Conservation (phyloP, 1,284 basidiomycete species). For the Ustilago crameri region DNA sequence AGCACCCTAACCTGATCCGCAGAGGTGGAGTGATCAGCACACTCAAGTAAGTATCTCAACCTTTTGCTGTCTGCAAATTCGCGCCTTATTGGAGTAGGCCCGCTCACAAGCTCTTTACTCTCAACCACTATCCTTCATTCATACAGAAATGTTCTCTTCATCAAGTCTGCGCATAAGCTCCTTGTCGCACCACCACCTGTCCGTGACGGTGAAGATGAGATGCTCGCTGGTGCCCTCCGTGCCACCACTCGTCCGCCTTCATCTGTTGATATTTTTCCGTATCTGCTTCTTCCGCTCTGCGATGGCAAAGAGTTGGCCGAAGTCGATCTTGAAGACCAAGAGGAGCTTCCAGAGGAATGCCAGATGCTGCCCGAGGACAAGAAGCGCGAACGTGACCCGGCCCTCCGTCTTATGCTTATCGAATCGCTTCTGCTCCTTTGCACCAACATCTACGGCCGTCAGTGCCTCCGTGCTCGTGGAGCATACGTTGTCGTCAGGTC, state of each 20-base stretch:
- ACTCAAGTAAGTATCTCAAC: constrained; percentile 43
- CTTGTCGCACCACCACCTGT: constrained; percentile 58
- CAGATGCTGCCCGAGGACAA: constrained; percentile 90
- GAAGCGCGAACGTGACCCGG: constrained; percentile 81
- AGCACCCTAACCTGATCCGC: constrained; percentile 66
- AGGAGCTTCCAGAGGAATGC: constrained; percentile 82
- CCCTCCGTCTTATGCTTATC: constrained; percentile 83
- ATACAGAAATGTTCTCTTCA: constrained; percentile 59
- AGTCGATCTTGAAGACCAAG: constrained; percentile 78
- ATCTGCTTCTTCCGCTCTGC: constrained; percentile 86
- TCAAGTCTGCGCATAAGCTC: constrained; percentile 62
- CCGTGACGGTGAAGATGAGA: constrained; percentile 43
- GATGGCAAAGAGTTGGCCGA: constrained; percentile 81
- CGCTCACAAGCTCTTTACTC: not conserved
- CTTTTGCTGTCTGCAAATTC: too few relatives aligned
- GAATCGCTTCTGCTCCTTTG: constrained; percentile 90
- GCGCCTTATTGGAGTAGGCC: too few relatives aligned
- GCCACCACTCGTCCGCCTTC: constrained; percentile 51
- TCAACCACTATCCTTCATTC: not conserved
- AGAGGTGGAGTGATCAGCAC: constrained; percentile 66
- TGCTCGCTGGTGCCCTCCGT: constrained; percentile 52
- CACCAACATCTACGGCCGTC: constrained; percentile 86
- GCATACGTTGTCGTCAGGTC: constrained; percentile 87
- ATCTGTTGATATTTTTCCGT: constrained; percentile 64
- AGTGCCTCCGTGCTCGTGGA: constrained; percentile 81